Evolutionary conservation across 495 filamentous ascomycete species (phyloP), one percentile per base, ranked within the genome.

Genomic region (Neurospora sp.): DNA sequence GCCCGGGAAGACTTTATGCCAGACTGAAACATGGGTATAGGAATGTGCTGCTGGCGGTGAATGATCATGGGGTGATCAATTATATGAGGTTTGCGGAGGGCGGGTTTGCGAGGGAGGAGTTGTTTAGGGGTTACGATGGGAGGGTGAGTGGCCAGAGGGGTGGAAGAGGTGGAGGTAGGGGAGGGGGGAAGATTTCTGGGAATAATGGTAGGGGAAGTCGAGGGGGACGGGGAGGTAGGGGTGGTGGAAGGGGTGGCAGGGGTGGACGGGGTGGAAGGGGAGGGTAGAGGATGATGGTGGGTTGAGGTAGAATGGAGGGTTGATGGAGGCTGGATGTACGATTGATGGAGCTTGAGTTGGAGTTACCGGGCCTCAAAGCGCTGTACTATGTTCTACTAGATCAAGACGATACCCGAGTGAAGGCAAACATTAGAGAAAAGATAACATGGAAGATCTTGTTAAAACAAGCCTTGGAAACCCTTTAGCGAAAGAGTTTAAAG

Each of bases 51-150:
- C 77, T 99, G 20, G 96, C 95, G 0, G 88, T 98, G 6, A 93
- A 97, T 10, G 96, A 98, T 78, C 87, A 93, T 72, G 96, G 96
- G 0, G 86, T 99, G 39, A 91, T 94, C 39, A 98, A 94, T 78
- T 99, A 93, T 79, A 81, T 97, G 70, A 87, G 92, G 42, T 83
- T 97, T 71, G 90, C 85, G 9, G 94, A 98, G 83, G 90, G 90
- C 12, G 91, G 88, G 14, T 97, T 98, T 82, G 91, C 86, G 35
- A 89, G 88, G 66, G 94, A 96, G 82, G 88, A 82, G 82, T 71
- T 97, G 20, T 95, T 88, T 77, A 86, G 89, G 74, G 71, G 85
- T 42, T 85, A 83, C 71, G 80, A 87, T 77, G 71, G 76, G 79
- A 46, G 72, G 70, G 46, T 80, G 66, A 77, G 76, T 82, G 76